phyloP scores from a whole-genome alignment of 768 basidiomycete genomes.

The Fomitopsis serialis region DNA sequence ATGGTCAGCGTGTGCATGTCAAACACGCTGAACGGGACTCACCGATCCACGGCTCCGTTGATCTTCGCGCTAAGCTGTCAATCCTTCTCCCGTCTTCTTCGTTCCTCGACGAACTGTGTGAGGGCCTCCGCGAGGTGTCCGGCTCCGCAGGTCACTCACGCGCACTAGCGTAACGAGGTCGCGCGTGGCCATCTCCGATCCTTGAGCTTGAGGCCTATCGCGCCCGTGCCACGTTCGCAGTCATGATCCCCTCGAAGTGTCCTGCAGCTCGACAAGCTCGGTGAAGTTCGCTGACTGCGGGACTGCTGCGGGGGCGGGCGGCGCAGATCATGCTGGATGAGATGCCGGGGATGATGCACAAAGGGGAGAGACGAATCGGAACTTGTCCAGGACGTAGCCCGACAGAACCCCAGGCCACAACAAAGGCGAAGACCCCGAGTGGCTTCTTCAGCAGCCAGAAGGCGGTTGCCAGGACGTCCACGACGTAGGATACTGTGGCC shows the following conservation, averaged over 20 bases:
- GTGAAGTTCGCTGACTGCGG: conserved; percentile 54
- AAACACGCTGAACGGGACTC: conserved; percentile 17
- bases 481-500: conserved; percentile 32
- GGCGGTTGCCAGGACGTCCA: conserved; percentile 43
- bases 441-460: conserved; percentile 50
- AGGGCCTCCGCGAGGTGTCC: conserved; percentile 50
- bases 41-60: conserved; percentile 74
- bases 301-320: conserved; percentile 8
- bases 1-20: background rate
- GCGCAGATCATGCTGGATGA: conserved; percentile 43
- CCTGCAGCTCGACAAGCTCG: conserved; percentile 53
- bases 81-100: conserved; percentile 48
- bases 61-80: conserved; percentile 63
- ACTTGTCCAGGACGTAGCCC: conserved; percentile 31
- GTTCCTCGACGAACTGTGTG: conserved; percentile 55
- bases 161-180: conserved; percentile 63
- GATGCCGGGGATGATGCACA: conserved; percentile 60
- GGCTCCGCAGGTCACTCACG: conserved; percentile 56
- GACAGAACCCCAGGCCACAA: conserved; percentile 48
- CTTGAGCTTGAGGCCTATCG: conserved; percentile 62
- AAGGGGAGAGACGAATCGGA: conserved; percentile 49
- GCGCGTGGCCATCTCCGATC: conserved; percentile 72
- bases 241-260: conserved; percentile 58
- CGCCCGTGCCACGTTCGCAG: conserved; percentile 51
- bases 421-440: conserved; percentile 45